Evolutionary conservation across 2,329 filamentous ascomycete genomes (phyloP).

Genomic region (Cercospora brassicicola): DNA sequence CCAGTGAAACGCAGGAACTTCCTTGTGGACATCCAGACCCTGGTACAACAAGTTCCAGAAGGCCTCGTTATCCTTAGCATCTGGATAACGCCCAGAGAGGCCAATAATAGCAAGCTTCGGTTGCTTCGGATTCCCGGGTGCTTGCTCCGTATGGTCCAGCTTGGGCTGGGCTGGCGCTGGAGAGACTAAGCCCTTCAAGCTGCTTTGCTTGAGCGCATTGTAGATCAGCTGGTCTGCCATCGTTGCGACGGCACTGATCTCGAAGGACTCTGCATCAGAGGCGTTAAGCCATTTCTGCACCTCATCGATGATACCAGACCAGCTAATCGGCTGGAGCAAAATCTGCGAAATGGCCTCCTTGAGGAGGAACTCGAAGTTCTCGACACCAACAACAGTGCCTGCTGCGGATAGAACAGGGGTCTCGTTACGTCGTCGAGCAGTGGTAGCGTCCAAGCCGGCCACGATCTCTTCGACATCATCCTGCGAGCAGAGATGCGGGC

Average conservation of each 20-base stretch:
- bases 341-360: not conserved
- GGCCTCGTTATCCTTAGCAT: not conserved
- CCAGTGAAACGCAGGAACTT: not conserved
- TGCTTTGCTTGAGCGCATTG: not conserved
- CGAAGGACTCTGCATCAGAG: not conserved
- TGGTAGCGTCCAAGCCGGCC: not conserved
- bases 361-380: not conserved
- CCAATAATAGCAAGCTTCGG: not conserved
- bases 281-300: constrained; percentile 2
- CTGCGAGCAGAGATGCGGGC: constrained; percentile 22
- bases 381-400: not conserved
- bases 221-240: constrained; percentile 5
- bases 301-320: not conserved
- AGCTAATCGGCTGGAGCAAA: constrained; percentile 4
- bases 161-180: not conserved
- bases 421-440: not conserved
- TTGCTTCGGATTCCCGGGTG: not conserved
- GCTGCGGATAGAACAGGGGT: not conserved
- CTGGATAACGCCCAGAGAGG: not conserved
- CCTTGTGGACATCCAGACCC: not conserved
- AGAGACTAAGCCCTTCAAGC: not conserved
- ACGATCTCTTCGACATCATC: constrained; percentile 5
- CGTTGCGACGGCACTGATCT: not conserved
- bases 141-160: not conserved
- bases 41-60: not conserved